Base-by-base conservation (phyloP, 768 basidiomycete genomes). In the Serendipita indica region DNA sequence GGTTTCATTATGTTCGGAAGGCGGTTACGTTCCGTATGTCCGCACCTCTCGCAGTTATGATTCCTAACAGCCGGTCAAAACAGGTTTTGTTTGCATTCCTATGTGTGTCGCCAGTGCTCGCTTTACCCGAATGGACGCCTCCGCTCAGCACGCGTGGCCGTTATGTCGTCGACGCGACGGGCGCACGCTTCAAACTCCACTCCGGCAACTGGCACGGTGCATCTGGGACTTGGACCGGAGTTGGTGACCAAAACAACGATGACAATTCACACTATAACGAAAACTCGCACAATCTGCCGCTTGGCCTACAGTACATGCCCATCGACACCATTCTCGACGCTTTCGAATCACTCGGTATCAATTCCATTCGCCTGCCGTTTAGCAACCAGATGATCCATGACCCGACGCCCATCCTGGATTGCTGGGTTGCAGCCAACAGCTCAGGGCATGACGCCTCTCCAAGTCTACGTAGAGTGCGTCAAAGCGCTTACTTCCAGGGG, bases 311-410 rank as follows among this genome's bases (percentile, higher is more conserved):
- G 27, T 57, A 57, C 22, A 35, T 57, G 7, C 18, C 52, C 37
- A 57, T 60, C 37, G 54, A 60, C 52, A 35, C 37, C 6, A 60
- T 60, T 14, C 25, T 60, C 52, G 52, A 57, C 54, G 32, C 52
- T 18, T 60, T 60, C 56, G 54, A 57, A n/a, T n/a, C 32, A 27
- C 35, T 60, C 33, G 60, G 60, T 28, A 43, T 60, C 60, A 60
- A 60, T 32, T 57, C 60, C 52, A 60, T 60, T 33, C 52, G 60
- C 12, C 37, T 60, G 56, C 60, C 60, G 16, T 60, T 60, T 54
- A 30, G 39, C 54, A 57, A 57, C 52, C 49, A 60, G 60, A 60
- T 60, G 54, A 58, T 57, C 34, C 52, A 57, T 22, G 56, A 57
- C 27, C 57, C 60, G 6, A 12, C n/a, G 22, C 14, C 28, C 25